A percentile compares a stretch with the other conserved stretches of the same genome.
These are phyloP conservation scores for Trichosanthes truncata DNA, from an alignment of 306 rosid species.

Conservation along the genomic window DNA sequence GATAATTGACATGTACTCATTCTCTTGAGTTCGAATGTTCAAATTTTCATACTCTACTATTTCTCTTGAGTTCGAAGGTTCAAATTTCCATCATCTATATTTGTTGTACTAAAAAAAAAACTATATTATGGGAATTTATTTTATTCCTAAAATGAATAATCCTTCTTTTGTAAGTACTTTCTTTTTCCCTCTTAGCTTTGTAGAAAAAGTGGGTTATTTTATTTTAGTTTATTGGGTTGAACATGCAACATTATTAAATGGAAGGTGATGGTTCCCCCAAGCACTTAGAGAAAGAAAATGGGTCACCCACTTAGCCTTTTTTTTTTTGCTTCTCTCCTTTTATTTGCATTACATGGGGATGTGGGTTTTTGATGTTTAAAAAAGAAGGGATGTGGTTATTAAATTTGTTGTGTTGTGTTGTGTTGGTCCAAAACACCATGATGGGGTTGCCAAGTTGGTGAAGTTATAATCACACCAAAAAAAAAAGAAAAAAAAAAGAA, in stretches of 20 bases:
- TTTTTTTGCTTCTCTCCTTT: not conserved
- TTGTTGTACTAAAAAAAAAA: too few species aligned
- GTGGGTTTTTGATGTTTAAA: not conserved
- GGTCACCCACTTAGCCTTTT: not conserved
- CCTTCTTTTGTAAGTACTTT: not conserved
- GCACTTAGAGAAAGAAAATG: not conserved
- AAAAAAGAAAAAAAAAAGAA: not conserved
- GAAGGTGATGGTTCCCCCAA: slow-evolving; percentile 3
- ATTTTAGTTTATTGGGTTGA: not conserved
- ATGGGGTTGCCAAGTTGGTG: not conserved
- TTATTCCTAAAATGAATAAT: not conserved
- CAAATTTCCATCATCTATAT: too few species aligned
- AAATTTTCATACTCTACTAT: too few species aligned
- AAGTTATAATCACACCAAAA: not conserved
- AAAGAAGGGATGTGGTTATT: not conserved
- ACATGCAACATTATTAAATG: slow-evolving; percentile 5
- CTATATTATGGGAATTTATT: not conserved
- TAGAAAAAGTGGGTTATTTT: not conserved
- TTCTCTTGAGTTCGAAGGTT: too few species aligned
- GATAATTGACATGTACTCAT: too few species aligned
- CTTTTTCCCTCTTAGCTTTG: not conserved
- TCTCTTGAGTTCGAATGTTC: too few species aligned
- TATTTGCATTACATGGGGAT: not conserved
- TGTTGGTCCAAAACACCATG: not conserved
- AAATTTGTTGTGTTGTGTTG: not conserved